Percentiles rank a stretch among this genome's conserved stretches.
phyloP scores from a whole-genome alignment of 2,329 filamentous ascomycete species.

The Cladophialophora chaetospira region DNA sequence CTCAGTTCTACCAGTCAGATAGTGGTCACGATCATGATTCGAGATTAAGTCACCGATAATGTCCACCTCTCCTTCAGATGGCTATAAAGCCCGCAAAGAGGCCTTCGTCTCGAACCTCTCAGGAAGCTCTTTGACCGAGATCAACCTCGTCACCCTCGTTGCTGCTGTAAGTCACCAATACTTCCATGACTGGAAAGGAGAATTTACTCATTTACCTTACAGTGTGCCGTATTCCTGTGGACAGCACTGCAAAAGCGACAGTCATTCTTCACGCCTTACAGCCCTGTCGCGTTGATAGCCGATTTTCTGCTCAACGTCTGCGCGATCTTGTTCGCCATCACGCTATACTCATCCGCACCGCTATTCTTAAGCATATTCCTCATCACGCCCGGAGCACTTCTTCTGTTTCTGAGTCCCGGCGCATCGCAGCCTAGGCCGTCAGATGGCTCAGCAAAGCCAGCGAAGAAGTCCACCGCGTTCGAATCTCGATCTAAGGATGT shows the following conservation, averaged over 20 bases:
- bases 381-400: slow-evolving; percentile 67
- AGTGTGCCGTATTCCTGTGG: slow-evolving; percentile 86
- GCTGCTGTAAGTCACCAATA: slow-evolving; percentile 66
- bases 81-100: slow-evolving; percentile 91
- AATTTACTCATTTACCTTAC: slow-evolving; percentile 18
- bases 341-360: slow-evolving; percentile 76
- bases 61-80: slow-evolving; percentile 39
- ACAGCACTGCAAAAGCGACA: slow-evolving; percentile 82
- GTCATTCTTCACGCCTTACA: slow-evolving; percentile 79
- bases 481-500: background rate
- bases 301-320: slow-evolving; percentile 89
- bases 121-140: slow-evolving; percentile 79
- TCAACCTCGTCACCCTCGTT: slow-evolving; percentile 81
- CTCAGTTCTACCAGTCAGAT: too few species aligned
- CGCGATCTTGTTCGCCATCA: slow-evolving; percentile 79
- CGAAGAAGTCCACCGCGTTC: slow-evolving; percentile 8
- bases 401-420: slow-evolving; percentile 43
- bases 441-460: background rate
- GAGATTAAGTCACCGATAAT: slow-evolving; percentile 8
- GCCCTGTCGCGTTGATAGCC: slow-evolving; percentile 65
- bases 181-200: background rate
- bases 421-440: background rate
- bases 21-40: background rate
- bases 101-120: slow-evolving; percentile 91
- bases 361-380: slow-evolving; percentile 74